Conservation (phyloP, 1,284 basidiomycete genomes). For the Neotropicomus parvogracilis region DNA sequence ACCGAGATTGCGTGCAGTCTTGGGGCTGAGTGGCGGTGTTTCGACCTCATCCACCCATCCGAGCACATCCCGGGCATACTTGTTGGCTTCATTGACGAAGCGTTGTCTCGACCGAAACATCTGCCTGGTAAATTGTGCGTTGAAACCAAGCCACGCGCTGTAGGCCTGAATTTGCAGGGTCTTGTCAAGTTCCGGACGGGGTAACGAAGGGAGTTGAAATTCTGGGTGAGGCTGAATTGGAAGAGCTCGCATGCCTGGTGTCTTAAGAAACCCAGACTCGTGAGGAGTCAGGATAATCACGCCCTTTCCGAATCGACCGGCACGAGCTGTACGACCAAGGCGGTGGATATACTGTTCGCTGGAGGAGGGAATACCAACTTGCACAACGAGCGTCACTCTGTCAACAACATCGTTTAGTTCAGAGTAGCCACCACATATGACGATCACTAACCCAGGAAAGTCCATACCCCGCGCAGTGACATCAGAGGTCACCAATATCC, state of each 20-base stretch:
- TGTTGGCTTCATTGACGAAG: conserved; percentile 44
- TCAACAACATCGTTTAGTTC: conserved; percentile 15
- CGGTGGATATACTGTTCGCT: conserved; percentile 87
- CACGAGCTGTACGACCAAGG: conserved; percentile 87
- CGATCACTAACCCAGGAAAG: conserved; percentile 66
- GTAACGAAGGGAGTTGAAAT: conserved; percentile 23
- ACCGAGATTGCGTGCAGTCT: conserved; percentile 59
- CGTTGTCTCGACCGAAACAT: conserved; percentile 41
- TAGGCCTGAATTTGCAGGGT: conserved; percentile 52
- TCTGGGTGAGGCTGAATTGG: conserved; percentile 35
- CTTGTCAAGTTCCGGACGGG: conserved; percentile 30
- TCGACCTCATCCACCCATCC: conserved; percentile 37
- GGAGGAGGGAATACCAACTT: conserved; percentile 75
- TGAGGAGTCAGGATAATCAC: conserved; percentile 54
- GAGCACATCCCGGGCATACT: conserved; percentile 43
- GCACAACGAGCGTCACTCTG: conserved; percentile 57
- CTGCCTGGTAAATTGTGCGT: conserved; percentile 43
- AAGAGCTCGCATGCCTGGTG: conserved; percentile 40
- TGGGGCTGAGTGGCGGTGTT: conserved; percentile 45
- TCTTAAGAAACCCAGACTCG: conserved; percentile 53
- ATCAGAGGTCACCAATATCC: conserved; percentile 79
- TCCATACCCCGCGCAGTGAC: conserved; percentile 91
- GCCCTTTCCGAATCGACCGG: conserved; percentile 65
- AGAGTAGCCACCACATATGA: conserved; percentile 46
- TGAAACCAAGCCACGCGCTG: conserved; percentile 57